Conservation (phyloP, 1,284 basidiomycete species). For the Rhizoctonia solani region DNA sequence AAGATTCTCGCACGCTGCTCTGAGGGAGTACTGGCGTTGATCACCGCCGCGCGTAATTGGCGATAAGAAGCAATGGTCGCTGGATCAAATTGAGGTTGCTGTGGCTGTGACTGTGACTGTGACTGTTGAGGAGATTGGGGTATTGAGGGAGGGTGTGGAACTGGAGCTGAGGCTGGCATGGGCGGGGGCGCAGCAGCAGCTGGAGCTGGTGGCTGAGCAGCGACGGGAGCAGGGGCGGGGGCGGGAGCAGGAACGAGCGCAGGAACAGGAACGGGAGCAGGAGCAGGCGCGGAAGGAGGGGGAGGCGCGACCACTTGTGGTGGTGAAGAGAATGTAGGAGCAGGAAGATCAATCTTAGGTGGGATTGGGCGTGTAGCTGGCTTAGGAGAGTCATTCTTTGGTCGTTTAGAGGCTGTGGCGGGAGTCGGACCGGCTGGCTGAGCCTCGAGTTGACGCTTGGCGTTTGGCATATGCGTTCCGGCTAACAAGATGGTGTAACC, state of each 20-base stretch:
- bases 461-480: conserved; percentile 17
- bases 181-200: too few species aligned
- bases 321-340: conserved; percentile 7
- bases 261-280: too few species aligned
- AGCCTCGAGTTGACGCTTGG: conserved; percentile 28
- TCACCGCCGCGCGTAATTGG: neutral
- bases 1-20: neutral
- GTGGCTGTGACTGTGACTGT: neutral
- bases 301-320: neutral
- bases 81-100: neutral
- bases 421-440: conserved; percentile 15
- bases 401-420: conserved; percentile 33
- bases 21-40: neutral
- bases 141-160: conserved; percentile 14
- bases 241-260: too few species aligned
- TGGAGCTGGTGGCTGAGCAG: neutral
- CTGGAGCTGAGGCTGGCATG: neutral
- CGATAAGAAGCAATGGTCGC: neutral
- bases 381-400: conserved; percentile 8
- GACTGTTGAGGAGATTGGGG: neutral
- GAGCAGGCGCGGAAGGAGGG: too few species aligned
- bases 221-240: too few species aligned
- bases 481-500: conserved; percentile 3
- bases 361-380: conserved; percentile 28
- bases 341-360: conserved; percentile 11